These are phyloP conservation scores for Firmiana major DNA, from an alignment of 345 rosid species.

Conservation along the genomic window DNA sequence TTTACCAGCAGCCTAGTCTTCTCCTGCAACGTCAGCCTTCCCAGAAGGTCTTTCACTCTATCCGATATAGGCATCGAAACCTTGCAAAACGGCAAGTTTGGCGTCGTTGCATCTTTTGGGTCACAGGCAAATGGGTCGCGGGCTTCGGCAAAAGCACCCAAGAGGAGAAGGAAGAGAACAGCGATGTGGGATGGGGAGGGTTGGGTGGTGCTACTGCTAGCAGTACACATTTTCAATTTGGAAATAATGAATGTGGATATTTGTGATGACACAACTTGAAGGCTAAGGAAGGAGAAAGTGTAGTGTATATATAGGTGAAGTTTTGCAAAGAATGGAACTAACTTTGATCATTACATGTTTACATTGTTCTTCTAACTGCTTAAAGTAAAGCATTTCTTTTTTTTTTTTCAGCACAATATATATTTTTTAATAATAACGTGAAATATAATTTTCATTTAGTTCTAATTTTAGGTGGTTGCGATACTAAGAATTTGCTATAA, in stretches of 20 bases:
- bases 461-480: neutral
- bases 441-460: neutral
- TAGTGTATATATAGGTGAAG: conserved; percentile 25
- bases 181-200: neutral
- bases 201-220: neutral
- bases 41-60: conserved; percentile 63
- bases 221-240: conserved; percentile 2
- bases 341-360: conserved; percentile 16
- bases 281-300: conserved; percentile 26
- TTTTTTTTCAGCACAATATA: neutral
- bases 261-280: conserved; percentile 13
- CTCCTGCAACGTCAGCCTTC: conserved; percentile 68
- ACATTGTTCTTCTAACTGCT: neutral
- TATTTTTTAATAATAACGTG: conserved; percentile 21
- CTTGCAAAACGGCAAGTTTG: conserved; percentile 48
- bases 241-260: neutral
- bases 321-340: conserved; percentile 2
- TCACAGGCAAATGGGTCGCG: conserved; percentile 60
- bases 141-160: conserved; percentile 23
- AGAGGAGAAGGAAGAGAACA: conserved; percentile 27
- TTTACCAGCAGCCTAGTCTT: conserved; percentile 59
- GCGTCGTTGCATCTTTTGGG: conserved; percentile 39
- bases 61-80: conserved; percentile 39
- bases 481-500: neutral
- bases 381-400: conserved; percentile 29